Evolutionary conservation across 1,139 yeast genomes (phyloP), one percentile per base, ranked within the genome.

Genomic region (Geotrichum fermentans): DNA sequence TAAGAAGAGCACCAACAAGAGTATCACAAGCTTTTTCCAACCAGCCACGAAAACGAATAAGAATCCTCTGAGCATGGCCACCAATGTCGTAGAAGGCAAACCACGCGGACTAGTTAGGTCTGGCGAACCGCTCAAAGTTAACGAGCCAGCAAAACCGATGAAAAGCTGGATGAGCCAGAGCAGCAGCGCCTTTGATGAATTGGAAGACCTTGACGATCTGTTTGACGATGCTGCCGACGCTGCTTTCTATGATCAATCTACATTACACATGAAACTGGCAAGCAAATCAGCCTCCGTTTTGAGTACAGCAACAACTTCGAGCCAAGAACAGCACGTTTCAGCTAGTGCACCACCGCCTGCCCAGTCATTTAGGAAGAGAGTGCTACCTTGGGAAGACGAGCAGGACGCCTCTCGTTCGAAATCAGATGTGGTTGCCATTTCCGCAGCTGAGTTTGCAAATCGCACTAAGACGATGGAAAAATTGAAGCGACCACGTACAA

Each of bases 201-300:
- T 10, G 21, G 47, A 43, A 14, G 47, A 43, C 24, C 37, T 43
- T 2, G 47, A 47, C 32, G 51, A 36, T 28, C 6, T 39, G 11
- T 43, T 47, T 21, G 30, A 37, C 16, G 51, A 47, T 10, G 36
- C 14, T 18, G 47, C 44, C 5, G 47, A 47, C 21, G 41, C 38
- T 6, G 44, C 28, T 7, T 47, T 43, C 34, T 28, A 16, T 29
- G 18, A 35, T 7, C 34, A 16, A 6, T 17, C 20, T 11, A 14
- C 39, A 17, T 29, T 18, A n/a, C 33, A 36, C 10, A 5, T 24
- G 7, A 36, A 2, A 13, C 6, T 14, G 16, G 11, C 34, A 4
- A 14, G n/a, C 20, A 13, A 3, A 3, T 7, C 32, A 11, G 17
- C 24, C 17, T 29, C 43, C 17, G 26, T n/a, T 3, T 21, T 32